These are phyloP conservation scores for Sporisorium iseilematis-ciliati DNA, from an alignment of 1,284 basidiomycete species.

Conservation along the genomic window DNA sequence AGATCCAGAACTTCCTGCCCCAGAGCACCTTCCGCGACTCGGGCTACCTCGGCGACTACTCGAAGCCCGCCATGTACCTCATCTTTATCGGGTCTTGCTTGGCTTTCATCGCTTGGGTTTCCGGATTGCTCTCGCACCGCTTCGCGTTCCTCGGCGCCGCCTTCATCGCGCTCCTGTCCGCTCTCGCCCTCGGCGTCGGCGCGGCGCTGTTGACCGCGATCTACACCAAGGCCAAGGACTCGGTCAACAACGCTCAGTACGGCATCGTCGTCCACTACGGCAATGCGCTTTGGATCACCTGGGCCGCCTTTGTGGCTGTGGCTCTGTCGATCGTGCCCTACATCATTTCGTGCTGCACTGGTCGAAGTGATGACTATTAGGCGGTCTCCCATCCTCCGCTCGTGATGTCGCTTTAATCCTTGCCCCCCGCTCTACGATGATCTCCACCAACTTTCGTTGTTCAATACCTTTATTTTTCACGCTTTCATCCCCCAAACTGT, in stretches of 20 bases:
- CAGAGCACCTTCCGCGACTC: constrained; percentile 46
- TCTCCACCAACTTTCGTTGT: too few species aligned
- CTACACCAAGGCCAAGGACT: constrained; percentile 45
- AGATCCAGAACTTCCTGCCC: constrained; percentile 36
- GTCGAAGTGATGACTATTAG: constrained; percentile 44
- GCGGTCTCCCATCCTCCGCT: too few species aligned
- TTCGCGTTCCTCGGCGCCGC: constrained; percentile 62
- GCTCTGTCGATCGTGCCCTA: constrained; percentile 58
- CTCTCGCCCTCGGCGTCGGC: constrained; percentile 55
- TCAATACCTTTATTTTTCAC: too few species aligned
- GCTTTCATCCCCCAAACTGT: too few species aligned
- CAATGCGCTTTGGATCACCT: constrained; percentile 65
- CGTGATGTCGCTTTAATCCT: too few species aligned
- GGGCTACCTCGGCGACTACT: constrained; percentile 54
- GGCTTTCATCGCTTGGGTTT: constrained; percentile 60
- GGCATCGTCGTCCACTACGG: constrained; percentile 56
- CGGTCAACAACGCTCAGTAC: constrained; percentile 32
- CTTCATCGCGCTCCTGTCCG: constrained; percentile 58
- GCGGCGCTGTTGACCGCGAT: constrained; percentile 65
- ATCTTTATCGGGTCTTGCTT: constrained; percentile 66
- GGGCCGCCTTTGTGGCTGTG: constrained; percentile 60
- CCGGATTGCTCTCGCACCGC: constrained; percentile 57
- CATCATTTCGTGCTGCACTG: constrained; percentile 55
- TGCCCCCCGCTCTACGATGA: too few species aligned
- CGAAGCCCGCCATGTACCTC: constrained; percentile 61